phyloP scores from a whole-genome alignment of 163 green algal genomes.

The Chloromonas sp. region DNA sequence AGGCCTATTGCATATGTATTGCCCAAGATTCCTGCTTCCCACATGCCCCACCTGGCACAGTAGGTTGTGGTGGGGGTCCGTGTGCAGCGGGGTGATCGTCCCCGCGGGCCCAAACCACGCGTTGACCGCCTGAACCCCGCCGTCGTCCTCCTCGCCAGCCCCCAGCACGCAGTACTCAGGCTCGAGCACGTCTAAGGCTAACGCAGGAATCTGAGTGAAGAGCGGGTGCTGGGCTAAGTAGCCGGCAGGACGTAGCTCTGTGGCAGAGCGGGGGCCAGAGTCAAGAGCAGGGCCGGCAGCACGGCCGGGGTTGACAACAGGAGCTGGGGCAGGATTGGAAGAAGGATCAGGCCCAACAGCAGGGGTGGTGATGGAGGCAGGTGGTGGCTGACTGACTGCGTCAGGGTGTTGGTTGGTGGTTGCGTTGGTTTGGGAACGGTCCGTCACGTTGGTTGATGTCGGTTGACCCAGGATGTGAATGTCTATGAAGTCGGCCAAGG shows the following conservation, averaged over 20 bases:
- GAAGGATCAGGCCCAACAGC: too few relatives aligned
- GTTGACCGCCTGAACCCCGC: conserved; percentile 61
- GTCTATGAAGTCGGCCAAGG: conserved; percentile 66
- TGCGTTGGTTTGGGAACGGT: too few relatives aligned
- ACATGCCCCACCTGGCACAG: conserved; percentile 66
- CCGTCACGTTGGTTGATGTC: too few relatives aligned
- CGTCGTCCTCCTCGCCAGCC: conserved; percentile 7
- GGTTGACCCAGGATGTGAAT: conserved; percentile 14
- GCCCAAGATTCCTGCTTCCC: background rate
- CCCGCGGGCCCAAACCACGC: conserved; percentile 86
- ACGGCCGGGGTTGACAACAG: too few relatives aligned
- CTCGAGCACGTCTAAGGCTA: conserved; percentile 57
- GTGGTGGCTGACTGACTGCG: background rate
- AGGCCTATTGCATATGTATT: too few relatives aligned
- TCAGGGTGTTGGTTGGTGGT: background rate
- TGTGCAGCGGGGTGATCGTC: conserved; percentile 88
- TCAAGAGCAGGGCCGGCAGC: too few relatives aligned
- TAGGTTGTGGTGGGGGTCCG: conserved; percentile 87
- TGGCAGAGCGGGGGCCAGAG: too few relatives aligned
- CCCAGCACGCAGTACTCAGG: conserved; percentile 54
- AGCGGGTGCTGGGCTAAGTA: conserved; percentile 89
- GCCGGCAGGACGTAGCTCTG: conserved; percentile 1
- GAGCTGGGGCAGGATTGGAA: too few relatives aligned
- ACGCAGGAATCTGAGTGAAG: conserved; percentile 77
- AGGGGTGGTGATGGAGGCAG: background rate